Conservation (phyloP, 1,284 basidiomycete genomes). For the Ustilago xerochloae region DNA sequence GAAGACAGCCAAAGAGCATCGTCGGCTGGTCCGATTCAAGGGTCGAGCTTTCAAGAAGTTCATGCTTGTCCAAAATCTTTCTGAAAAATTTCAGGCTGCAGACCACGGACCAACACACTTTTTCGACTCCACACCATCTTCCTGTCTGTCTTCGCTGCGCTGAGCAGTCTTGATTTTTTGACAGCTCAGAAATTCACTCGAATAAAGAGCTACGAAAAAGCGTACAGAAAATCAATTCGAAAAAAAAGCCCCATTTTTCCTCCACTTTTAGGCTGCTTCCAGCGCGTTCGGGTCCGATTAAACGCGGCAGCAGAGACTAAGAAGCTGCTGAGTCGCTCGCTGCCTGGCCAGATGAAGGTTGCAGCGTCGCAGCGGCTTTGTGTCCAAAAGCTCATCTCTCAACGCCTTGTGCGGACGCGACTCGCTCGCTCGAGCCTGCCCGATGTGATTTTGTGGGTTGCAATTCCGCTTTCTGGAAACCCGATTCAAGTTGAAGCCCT, state of each 20-base stretch:
- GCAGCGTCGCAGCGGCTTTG: not conserved
- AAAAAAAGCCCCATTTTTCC: not conserved
- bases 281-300: constrained; percentile 11
- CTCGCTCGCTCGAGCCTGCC: not conserved
- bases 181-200: not conserved
- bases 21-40: not conserved
- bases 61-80: constrained; percentile 10
- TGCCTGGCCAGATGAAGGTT: not conserved
- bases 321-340: constrained; percentile 4
- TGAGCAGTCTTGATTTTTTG: not conserved
- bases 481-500: too few relatives aligned
- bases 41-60: constrained; percentile 4
- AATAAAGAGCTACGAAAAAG: constrained; percentile 10
- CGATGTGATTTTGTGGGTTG: not conserved
- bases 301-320: too few relatives aligned
- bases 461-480: not conserved
- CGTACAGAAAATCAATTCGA: not conserved
- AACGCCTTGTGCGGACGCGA: constrained; percentile 1
- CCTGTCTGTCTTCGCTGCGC: too few relatives aligned
- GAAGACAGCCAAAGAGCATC: not conserved
- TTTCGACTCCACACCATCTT: not conserved
- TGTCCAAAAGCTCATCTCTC: not conserved
- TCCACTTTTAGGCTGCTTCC: not conserved
- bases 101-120: constrained; percentile 10
- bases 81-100: constrained; percentile 31